Evolutionary conservation across 345 rosid genomes (phyloP), one percentile per base, ranked within the genome.

Genomic region (Bruguiera gymnorhiza): DNA sequence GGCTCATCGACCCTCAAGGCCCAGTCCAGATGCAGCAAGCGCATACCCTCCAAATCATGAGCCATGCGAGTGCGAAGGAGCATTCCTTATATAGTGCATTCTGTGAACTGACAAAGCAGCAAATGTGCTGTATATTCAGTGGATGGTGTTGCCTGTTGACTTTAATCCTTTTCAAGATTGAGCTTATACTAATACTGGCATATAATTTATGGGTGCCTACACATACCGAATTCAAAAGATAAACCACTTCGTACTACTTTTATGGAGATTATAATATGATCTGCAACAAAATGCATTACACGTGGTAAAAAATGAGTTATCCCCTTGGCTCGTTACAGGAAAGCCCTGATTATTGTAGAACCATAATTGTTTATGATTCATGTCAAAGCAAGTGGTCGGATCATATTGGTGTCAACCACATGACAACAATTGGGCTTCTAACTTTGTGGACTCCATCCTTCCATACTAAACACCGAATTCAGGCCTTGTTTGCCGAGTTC

Each of bases 391-490:
- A 37, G 18, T 23, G 36, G 29, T 56, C 60, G 1, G 39, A 39
- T 80, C 80, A 90, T 52, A 78, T 29, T 23, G 92, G 87, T 3
- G 82, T 52, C 62, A 88, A 69, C 93, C 93, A 87, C 7, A 89
- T 88, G 73, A 94, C 26, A 27, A 73, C 81, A 54, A 94, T 71
- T 16, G 98, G 94, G 69, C 98, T 94, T 68, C 97, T 81, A 50
- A 94, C 98, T 81, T 77, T 87, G 78, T 87, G 96, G n/a, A 81
- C 72, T 34, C 89, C 78, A 73, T 93, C 91, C 78, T 84, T 87
- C 98, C 98, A 94, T 8, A 79, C 70, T 70, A 94, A 76, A 20
- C 89, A 65, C 98, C 98, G 60, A 89, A 89, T 82, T 91, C 93
- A 0, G 96, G 98, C 68, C 66, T 74, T 30, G 80, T 60, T 77